phyloP scores from a whole-genome alignment of 73 alveolate species.

The Tetrahymena thermophila region DNA sequence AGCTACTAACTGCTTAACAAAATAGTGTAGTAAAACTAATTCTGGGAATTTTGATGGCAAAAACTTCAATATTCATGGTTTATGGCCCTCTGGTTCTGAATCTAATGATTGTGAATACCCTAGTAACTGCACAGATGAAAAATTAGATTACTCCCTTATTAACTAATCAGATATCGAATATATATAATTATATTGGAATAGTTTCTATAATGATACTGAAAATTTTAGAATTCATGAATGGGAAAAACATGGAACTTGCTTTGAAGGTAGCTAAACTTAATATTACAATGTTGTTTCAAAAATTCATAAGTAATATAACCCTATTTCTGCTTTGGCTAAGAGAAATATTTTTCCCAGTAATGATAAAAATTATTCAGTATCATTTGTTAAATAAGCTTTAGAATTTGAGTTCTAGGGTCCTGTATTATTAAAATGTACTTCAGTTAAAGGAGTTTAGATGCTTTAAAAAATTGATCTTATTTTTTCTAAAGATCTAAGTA shows the following conservation, averaged over 20 bases:
- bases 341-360: not conserved
- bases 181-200: constrained; percentile 16
- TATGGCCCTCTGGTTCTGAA: constrained; percentile 24
- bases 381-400: not conserved
- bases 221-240: constrained; percentile 36
- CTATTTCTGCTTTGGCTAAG: not conserved
- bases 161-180: not conserved
- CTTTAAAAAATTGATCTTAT: not conserved
- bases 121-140: constrained; percentile 16
- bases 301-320: not conserved
- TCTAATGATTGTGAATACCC: constrained; percentile 3
- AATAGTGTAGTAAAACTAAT: constrained; percentile 5
- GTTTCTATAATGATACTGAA: constrained; percentile 15
- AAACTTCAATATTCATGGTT: constrained; percentile 34
- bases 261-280: not conserved
- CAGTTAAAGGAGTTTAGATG: not conserved
- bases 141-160: constrained; percentile 6
- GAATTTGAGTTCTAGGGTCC: not conserved
- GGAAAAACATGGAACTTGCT: constrained; percentile 49
- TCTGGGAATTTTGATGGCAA: constrained; percentile 16
- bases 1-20: constrained; percentile 17
- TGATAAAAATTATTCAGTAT: not conserved
- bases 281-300: not conserved
- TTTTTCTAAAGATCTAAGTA: not conserved
- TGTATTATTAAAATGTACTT: not conserved